Percentiles rank a stretch among this genome's conserved stretches.
These are phyloP conservation scores for Scenedesmus sp. DNA, from an alignment of 163 green algal genomes.

Conservation along the genomic window DNA sequence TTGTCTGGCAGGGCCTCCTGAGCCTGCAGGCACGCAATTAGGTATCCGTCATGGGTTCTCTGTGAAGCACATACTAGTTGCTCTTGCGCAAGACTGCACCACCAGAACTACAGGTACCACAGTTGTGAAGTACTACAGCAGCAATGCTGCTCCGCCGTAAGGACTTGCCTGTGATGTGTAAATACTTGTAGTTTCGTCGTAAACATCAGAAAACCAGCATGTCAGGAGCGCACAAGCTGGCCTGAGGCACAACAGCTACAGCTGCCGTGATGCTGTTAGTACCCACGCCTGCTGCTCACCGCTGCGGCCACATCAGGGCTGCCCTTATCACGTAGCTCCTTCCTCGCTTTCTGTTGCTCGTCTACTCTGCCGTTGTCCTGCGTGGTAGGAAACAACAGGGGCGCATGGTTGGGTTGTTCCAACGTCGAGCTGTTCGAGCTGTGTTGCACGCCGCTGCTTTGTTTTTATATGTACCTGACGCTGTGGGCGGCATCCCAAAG, in stretches of 20 bases:
- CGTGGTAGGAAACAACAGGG: not conserved
- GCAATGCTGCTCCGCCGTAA: not conserved
- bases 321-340: conserved; percentile 11
- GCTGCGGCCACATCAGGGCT: not conserved
- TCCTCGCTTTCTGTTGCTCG: not conserved
- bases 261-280: not conserved
- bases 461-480: not conserved
- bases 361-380: not conserved
- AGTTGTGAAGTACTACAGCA: not conserved
- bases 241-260: not conserved
- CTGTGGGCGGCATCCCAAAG: not conserved
- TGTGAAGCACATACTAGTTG: not conserved
- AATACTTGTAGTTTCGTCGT: not conserved
- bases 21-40: not conserved
- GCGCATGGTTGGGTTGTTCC: not conserved
- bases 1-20: not conserved
- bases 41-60: not conserved
- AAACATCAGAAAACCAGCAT: not conserved
- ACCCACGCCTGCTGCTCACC: not conserved
- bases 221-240: not conserved
- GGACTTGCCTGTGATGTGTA: not conserved
- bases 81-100: not conserved
- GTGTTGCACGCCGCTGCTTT: not conserved
- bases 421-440: not conserved
- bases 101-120: not conserved